phyloP scores from a whole-genome alignment of 345 rosid species.

The Pistacia atlantica region DNA sequence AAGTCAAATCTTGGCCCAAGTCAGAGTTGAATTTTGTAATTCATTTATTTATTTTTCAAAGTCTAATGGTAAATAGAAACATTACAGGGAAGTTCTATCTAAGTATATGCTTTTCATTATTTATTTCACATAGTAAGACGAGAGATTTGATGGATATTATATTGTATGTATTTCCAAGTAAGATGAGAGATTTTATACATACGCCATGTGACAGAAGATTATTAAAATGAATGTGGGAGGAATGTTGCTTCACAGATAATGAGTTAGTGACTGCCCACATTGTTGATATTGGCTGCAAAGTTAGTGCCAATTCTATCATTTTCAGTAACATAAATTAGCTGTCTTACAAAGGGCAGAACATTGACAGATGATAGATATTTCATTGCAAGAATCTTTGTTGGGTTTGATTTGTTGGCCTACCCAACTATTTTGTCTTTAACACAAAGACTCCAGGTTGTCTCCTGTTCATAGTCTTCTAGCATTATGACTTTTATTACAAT shows the following conservation, averaged over 20 bases:
- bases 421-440: conserved; percentile 6
- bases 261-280: not conserved
- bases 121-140: not conserved
- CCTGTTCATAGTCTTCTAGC: not conserved
- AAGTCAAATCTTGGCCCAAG: conserved; percentile 54
- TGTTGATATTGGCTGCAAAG: not conserved
- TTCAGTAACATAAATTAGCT: not conserved
- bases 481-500: not conserved
- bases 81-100: not conserved
- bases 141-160: not conserved
- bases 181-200: not conserved
- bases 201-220: not conserved
- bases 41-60: not conserved
- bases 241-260: not conserved
- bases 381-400: not conserved
- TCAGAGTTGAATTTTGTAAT: not conserved
- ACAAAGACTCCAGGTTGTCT: not conserved
- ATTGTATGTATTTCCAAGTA: conserved; percentile 1
- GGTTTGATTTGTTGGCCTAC: not conserved
- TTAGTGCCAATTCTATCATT: not conserved
- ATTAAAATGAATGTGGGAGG: too few relatives aligned
- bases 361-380: not conserved
- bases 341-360: not conserved
- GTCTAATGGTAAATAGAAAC: not conserved
- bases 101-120: not conserved